phyloP scores from a whole-genome alignment of 1,284 basidiomycete species.

The Lentinus polychrous region DNA sequence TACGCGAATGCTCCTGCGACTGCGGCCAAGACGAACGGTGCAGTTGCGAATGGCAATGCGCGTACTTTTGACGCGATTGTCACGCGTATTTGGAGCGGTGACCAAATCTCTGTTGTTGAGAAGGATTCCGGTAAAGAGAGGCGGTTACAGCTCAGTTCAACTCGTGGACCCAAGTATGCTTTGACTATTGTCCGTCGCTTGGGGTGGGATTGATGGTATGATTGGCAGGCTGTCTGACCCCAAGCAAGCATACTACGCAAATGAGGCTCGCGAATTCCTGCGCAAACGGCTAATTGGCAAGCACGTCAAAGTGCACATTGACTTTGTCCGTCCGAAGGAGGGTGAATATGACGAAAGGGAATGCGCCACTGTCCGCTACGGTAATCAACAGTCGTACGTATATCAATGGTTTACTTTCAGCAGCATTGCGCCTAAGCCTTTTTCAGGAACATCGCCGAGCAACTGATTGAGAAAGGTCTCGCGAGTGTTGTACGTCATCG shows the following conservation, averaged over 20 bases:
- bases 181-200: conserved; percentile 4
- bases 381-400: conserved; percentile 66
- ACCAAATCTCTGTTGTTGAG: conserved; percentile 81
- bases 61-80: conserved; percentile 80
- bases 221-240: conserved; percentile 68
- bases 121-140: conserved; percentile 73
- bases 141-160: conserved; percentile 85
- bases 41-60: conserved; percentile 36
- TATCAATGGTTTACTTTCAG: conserved; percentile 1
- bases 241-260: conserved; percentile 84
- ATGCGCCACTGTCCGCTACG: conserved; percentile 83
- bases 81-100: conserved; percentile 85
- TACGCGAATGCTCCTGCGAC: conserved; percentile 58
- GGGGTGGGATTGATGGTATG: conserved; percentile 1
- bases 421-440: conserved; percentile 4
- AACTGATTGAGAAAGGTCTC: conserved; percentile 89
- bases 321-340: conserved; percentile 89
- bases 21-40: conserved; percentile 38
- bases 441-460: conserved; percentile 86
- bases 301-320: conserved; percentile 75
- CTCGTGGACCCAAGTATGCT: conserved; percentile 75
- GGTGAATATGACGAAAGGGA: conserved; percentile 92
- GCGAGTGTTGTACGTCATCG: conserved; percentile 88
- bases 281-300: conserved; percentile 91
- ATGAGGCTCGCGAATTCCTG: conserved; percentile 89